Percentiles rank a stretch among this genome's conserved stretches.
These are phyloP conservation scores for Madurella fahalii DNA, from an alignment of 2,329 filamentous ascomycete species.

Conservation along the genomic window DNA sequence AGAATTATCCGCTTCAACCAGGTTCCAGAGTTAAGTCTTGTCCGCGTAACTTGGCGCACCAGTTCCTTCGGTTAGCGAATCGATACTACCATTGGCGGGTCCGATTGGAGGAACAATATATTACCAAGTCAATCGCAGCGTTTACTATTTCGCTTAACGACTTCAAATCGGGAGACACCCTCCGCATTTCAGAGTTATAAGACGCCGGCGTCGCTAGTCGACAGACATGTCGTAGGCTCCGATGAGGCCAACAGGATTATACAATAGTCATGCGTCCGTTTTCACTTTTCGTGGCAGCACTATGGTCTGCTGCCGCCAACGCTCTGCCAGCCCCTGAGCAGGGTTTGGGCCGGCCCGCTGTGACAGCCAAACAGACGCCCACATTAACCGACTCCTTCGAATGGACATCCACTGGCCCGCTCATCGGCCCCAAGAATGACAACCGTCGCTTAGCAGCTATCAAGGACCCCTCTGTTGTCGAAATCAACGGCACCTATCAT, in stretches of 20 bases:
- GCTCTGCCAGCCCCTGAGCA: conserved; percentile 1
- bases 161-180: not conserved
- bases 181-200: no score
- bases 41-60: no score
- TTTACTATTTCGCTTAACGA: not conserved
- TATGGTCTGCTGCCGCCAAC: conserved; percentile 1
- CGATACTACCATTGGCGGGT: not conserved
- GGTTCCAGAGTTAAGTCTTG: no score
- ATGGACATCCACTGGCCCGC: conserved; percentile 20
- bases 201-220: no score
- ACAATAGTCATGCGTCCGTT: not conserved
- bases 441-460: conserved; percentile 20
- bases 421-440: conserved; percentile 22
- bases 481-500: conserved; percentile 33
- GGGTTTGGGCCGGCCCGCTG: not conserved
- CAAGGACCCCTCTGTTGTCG: conserved; percentile 26
- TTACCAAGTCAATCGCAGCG: no score
- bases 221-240: no score
- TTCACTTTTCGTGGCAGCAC: not conserved
- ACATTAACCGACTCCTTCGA: conserved; percentile 11
- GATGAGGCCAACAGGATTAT: no score
- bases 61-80: not conserved
- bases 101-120: not conserved
- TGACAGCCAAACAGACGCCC: not conserved
- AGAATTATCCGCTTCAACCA: no score